Percentiles rank a stretch among this genome's conserved stretches.
phyloP scores from a whole-genome alignment of 2,329 filamentous ascomycete species.

The Cladophialophora yegresii region DNA sequence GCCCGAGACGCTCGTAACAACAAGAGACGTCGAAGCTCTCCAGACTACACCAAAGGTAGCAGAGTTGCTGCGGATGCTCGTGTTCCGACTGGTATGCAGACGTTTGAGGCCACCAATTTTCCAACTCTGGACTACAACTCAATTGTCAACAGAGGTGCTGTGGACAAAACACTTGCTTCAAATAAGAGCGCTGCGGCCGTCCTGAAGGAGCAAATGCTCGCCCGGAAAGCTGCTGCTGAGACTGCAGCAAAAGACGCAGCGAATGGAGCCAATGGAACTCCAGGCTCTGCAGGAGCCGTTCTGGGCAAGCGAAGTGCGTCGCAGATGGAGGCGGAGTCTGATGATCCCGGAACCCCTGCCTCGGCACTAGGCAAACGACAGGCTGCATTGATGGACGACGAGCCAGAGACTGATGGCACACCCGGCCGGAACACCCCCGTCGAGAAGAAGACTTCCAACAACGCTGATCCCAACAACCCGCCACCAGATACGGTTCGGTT shows the following conservation, averaged over 20 bases:
- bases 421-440: slow-evolving; percentile 62
- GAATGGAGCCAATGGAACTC: slow-evolving; percentile 38
- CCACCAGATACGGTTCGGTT: slow-evolving; percentile 80
- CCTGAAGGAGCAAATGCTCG: slow-evolving; percentile 75
- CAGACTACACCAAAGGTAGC: slow-evolving; percentile 44
- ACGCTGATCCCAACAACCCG: slow-evolving; percentile 38
- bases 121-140: slow-evolving; percentile 76
- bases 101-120: slow-evolving; percentile 30
- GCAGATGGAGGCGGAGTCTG: slow-evolving; percentile 7
- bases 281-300: slow-evolving; percentile 11
- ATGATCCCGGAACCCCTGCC: slow-evolving; percentile 40
- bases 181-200: slow-evolving; percentile 95
- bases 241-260: slow-evolving; percentile 42
- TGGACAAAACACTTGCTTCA: slow-evolving; percentile 71
- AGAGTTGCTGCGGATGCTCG: slow-evolving; percentile 23
- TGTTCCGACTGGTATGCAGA: slow-evolving; percentile 45
- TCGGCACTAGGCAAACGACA: slow-evolving; percentile 74
- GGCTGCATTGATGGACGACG: slow-evolving; percentile 66
- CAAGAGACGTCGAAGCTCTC: slow-evolving; percentile 50
- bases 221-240: slow-evolving; percentile 38
- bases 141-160: slow-evolving; percentile 71
- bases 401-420: slow-evolving; percentile 51
- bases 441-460: slow-evolving; percentile 46
- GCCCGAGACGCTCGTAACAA: slow-evolving; percentile 41
- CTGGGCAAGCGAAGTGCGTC: slow-evolving; percentile 9